Evolutionary conservation across 495 filamentous ascomycete genomes (phyloP), one percentile per base, ranked within the genome.

Genomic region (Terfezia claveryi): DNA sequence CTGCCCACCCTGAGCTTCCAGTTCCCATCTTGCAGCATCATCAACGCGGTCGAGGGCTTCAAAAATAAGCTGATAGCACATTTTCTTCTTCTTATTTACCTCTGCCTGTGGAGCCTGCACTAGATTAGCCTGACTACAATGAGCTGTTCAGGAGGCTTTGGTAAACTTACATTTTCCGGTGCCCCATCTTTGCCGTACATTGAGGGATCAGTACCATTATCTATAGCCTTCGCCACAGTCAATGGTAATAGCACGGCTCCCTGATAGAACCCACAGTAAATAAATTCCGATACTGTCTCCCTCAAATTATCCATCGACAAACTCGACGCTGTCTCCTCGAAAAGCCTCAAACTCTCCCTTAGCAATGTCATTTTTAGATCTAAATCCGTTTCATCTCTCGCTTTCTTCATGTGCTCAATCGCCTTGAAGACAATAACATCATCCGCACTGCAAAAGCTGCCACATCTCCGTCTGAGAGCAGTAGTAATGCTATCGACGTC

Each of bases 341-440:
- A 95, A 32, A 95, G 71, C 50, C 80, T 76, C 59, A 96, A 67
- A 68, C 87, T 93, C 65, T 96, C 88, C 58, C 85, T 87, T 23
- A 99, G 70, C 38, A 91, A 71, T 23, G 56, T 54, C 14, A 81
- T 80, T 50, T 88, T 81, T 6, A 78, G 76, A 56, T 85, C 85
- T 14, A 77, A 70, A 27, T 79, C 77, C 16, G 79, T 76, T 67
- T 95, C 89, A 0, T 77, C 78, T 54, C 64, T 65, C 1, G 87
- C 91, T 57, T 80, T 79, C 68, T 93, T 91, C 51, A 96, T 72
- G 56, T 85, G 78, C 66, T 99, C 91, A 66, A 96, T 88, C 8
- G 92, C 92, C 68, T 94, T 95, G 77, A 96, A 99, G 52, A 94
- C 86, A 38, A 96, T 78, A 0, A 94, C 88, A 70, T 99, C 91